Conservation (phyloP, 305 asterid species). For the Fraxinus xanthoxyloides region DNA sequence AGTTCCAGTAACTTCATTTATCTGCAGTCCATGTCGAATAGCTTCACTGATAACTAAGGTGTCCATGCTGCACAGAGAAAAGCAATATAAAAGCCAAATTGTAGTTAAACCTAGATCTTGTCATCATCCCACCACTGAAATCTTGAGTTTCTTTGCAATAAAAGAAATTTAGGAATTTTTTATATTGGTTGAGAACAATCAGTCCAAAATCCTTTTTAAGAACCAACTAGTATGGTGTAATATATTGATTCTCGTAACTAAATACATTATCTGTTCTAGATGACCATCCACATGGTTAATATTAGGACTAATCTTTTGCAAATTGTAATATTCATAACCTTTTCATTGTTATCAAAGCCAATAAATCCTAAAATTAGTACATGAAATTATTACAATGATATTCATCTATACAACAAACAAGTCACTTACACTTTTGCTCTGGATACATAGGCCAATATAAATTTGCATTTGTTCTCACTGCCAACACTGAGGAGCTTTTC, state of each 20-base stretch:
- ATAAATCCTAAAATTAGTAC: neutral
- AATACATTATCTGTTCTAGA: neutral
- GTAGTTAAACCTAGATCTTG: neutral
- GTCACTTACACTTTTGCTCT: conserved; percentile 74
- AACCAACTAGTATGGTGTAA: neutral
- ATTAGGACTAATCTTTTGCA: neutral
- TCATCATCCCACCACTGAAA: neutral
- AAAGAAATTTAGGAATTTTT: neutral
- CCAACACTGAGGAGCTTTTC: conserved; percentile 50
- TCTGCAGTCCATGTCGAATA: conserved; percentile 49
- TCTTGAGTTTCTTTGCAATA: neutral
- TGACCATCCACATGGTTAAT: neutral
- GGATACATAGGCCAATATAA: conserved; percentile 80
- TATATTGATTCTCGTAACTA: neutral
- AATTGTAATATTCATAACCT: neutral
- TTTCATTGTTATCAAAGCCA: neutral
- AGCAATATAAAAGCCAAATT: neutral
- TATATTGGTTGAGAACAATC: neutral
- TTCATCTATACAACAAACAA: neutral
- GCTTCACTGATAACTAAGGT: conserved; percentile 69
- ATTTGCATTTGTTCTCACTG: conserved; percentile 56
- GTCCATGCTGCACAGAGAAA: conserved; percentile 61
- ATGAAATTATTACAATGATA: neutral
- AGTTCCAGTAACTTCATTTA: conserved; percentile 69
- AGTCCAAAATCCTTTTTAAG: neutral